These are phyloP conservation scores for Mycena olivaceomarginata DNA, from an alignment of 768 basidiomycete genomes.

Conservation along the genomic window DNA sequence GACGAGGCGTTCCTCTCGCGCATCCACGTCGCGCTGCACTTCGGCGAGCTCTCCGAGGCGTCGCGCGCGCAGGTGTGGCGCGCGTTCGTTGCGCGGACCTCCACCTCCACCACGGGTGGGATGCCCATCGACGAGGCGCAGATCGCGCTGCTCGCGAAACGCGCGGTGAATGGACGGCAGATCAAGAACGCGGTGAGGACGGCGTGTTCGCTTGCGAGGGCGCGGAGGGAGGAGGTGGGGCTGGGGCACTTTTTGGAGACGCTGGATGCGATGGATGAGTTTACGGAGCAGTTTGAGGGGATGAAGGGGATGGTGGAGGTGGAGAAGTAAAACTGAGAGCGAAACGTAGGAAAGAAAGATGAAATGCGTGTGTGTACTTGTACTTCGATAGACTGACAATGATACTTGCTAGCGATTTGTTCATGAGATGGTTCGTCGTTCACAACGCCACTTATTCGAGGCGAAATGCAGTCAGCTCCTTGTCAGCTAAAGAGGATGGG, in stretches of 20 bases:
- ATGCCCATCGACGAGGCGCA: constrained; percentile 62
- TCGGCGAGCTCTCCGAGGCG: constrained; percentile 71
- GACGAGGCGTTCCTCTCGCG: constrained; percentile 83
- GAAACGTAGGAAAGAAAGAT: background rate
- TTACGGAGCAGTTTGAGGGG: constrained; percentile 66
- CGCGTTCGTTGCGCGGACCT: constrained; percentile 68
- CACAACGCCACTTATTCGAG: too few relatives aligned
- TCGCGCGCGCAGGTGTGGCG: constrained; percentile 79
- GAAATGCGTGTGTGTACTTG: background rate
- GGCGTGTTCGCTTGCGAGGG: constrained; percentile 75
- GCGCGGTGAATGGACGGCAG: constrained; percentile 77
- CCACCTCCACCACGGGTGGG: constrained; percentile 40
- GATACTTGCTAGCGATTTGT: too few relatives aligned
- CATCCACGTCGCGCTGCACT: constrained; percentile 81
- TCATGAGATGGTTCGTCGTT: too few relatives aligned
- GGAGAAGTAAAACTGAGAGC: background rate
- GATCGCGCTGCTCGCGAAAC: constrained; percentile 66
- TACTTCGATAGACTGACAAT: background rate
- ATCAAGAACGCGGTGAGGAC: constrained; percentile 84
- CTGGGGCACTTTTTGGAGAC: constrained; percentile 74
- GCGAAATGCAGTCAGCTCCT: too few relatives aligned
- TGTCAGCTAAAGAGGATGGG: too few relatives aligned
- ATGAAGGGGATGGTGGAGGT: constrained; percentile 6
- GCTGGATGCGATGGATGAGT: constrained; percentile 78
- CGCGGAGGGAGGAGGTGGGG: constrained; percentile 65